Base-by-base conservation (phyloP, 768 basidiomycete genomes). In the Pleurotus giganteus region DNA sequence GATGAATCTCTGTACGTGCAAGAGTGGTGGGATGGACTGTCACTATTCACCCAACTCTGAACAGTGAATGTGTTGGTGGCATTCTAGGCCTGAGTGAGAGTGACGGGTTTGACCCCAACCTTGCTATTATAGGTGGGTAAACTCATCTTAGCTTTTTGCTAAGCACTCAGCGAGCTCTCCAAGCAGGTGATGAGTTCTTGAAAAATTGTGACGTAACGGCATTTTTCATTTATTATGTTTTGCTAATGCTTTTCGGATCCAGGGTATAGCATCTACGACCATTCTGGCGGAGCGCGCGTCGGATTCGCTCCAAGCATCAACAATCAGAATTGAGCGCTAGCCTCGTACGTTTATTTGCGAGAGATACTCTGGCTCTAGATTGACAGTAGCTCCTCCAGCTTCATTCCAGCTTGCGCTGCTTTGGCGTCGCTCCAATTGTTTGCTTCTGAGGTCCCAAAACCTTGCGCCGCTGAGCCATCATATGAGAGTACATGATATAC, bases 211-310 rank as follows among this genome's bases (percentile, higher is more conserved):
- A 64, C 82, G 46, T 23, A 45, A 24, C 12, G 19, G 2, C 2
- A 2, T 27, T 11, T 32, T 9, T 7, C 34, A 8, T 9, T 12
- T 8, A 23, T 17, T 8, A 4, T 23, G 12, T 11, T 2, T 2
- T 37, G 17, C 49, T 17, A n/a, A 17, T n/a, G 15, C 12, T 9
- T 19, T 28, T 32, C 47, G 2, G 9, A 27, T 24, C 26, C 54
- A 86, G 84, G 83, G 79, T 83, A 87, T 62, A 71, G 80, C 4
- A 71, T 78, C 23, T 88, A 77, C 61, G 86, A 87, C 65, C 84
- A 85, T 56, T 72, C 78, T 4, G 72, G 80, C 28, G 74, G 70
- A 0, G 77, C 65, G 4, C 71, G 83, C 39, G 75, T 88, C 3
- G 86, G 86, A 2, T 81, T 88, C 55, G 73, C 80, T 28, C 71